phyloP scores from a whole-genome alignment of 140 eudicot species.

The Stevia rebaudiana region DNA sequence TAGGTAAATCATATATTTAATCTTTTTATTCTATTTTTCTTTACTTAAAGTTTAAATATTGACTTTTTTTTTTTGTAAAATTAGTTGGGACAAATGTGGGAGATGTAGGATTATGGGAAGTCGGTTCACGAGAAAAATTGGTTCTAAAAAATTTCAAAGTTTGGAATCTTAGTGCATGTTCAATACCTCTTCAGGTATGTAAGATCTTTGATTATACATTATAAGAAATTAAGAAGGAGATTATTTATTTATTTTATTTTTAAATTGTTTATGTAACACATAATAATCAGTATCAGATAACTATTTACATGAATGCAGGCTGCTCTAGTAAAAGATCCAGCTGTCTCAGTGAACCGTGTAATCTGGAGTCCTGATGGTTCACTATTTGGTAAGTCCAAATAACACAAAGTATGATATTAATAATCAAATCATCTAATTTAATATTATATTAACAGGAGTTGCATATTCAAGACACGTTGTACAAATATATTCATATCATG shows the following conservation, averaged over 20 bases:
- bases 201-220: neutral
- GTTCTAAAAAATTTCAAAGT: constrained; percentile 76
- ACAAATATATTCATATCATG: constrained; percentile 78
- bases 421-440: neutral
- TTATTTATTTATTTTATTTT: neutral
- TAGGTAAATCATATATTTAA: constrained; percentile 40
- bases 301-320: constrained; percentile 42
- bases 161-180: constrained; percentile 72
- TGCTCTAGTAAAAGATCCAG: constrained; percentile 74
- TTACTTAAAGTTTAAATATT: neutral
- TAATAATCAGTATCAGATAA: neutral
- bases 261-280: neutral
- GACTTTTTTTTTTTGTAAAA: constrained; percentile 4
- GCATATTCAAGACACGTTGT: constrained; percentile 89
- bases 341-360: constrained; percentile 89
- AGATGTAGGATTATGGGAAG: constrained; percentile 82
- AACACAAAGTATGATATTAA: neutral
- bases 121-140: constrained; percentile 74
- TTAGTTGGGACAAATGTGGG: constrained; percentile 91
- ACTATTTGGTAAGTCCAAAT: constrained; percentile 53
- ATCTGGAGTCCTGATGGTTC: constrained; percentile 92
- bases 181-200: constrained; percentile 69
- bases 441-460: constrained; percentile 49
- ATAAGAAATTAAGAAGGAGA: too few relatives aligned
- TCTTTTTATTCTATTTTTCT: neutral